phyloP scores from a whole-genome alignment of 305 asterid genomes.

The Fraxinus nigra region DNA sequence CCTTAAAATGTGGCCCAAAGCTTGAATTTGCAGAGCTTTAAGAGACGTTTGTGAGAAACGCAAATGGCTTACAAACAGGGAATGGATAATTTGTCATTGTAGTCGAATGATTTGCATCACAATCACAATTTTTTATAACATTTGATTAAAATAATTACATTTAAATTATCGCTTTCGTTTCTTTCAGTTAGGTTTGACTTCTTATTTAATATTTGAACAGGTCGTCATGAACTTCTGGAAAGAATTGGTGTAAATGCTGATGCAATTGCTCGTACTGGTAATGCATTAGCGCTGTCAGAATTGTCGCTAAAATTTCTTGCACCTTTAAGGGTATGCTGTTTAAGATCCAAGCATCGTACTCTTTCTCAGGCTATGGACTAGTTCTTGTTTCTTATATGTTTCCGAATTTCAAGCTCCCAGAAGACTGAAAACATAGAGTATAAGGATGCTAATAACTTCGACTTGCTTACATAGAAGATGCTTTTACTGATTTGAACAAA shows the following conservation, averaged over 20 bases:
- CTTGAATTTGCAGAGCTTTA: background rate
- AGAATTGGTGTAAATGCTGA: conserved; percentile 73
- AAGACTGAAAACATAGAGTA: background rate
- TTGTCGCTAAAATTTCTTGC: conserved; percentile 76
- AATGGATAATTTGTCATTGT: background rate
- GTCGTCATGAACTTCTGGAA: conserved; percentile 86
- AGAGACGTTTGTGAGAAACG: background rate
- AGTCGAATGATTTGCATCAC: background rate
- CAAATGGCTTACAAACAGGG: background rate
- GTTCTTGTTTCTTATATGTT: background rate
- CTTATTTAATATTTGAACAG: conserved; percentile 40
- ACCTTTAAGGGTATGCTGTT: conserved; percentile 66
- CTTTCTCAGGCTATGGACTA: background rate
- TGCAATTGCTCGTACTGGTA: conserved; percentile 71
- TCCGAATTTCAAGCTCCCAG: background rate
- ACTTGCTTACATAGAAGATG: background rate
- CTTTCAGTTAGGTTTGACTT: background rate
- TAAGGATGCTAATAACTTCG: background rate
- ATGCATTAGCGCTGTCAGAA: conserved; percentile 77
- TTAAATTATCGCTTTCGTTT: background rate
- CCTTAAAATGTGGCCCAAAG: background rate
- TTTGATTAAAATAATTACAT: background rate
- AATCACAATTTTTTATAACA: background rate
- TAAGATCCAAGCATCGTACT: conserved; percentile 4
- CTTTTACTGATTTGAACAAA: background rate